Percentiles rank a stretch among this genome's conserved stretches.
phyloP scores from a whole-genome alignment of 2,329 filamentous ascomycete genomes.

The Pseudocercospora vitis region DNA sequence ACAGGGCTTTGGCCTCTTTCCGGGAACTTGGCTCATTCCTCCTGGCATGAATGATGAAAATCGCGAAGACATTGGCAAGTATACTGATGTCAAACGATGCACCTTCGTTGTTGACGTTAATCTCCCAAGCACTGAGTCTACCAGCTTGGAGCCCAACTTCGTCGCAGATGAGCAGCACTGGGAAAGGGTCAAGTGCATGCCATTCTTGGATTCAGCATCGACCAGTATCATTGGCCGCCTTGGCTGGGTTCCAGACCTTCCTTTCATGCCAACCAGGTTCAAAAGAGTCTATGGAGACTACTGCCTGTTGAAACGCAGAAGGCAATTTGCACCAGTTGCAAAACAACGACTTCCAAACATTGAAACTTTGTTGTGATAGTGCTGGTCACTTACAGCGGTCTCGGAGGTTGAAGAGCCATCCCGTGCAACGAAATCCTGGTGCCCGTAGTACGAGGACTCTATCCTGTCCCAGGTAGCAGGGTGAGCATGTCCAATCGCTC shows the following conservation, averaged over 20 bases:
- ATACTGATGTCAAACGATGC: slow-evolving; percentile 73
- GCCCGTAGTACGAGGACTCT: too few relatives aligned
- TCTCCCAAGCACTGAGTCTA: slow-evolving; percentile 61
- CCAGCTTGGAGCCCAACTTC: slow-evolving; percentile 77
- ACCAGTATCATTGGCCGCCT: slow-evolving; percentile 74
- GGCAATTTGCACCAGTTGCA: slow-evolving; percentile 8
- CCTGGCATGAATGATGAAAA: slow-evolving; percentile 91
- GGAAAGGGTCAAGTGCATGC: slow-evolving; percentile 72
- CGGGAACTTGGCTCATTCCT: slow-evolving; percentile 81
- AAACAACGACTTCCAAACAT: slow-evolving; percentile 19
- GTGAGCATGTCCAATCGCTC: too few relatives aligned
- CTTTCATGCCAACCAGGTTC: slow-evolving; percentile 66
- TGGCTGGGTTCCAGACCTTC: slow-evolving; percentile 75
- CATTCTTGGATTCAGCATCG: slow-evolving; percentile 75
- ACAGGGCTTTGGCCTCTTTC: slow-evolving; percentile 65
- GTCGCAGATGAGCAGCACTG: slow-evolving; percentile 71
- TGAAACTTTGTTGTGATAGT: slow-evolving; percentile 21
- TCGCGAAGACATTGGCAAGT: slow-evolving; percentile 81
- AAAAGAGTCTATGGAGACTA: slow-evolving; percentile 83
- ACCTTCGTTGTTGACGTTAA: slow-evolving; percentile 85
- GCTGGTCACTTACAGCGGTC: background rate
- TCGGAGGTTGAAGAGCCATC: too few relatives aligned
- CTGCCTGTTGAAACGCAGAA: slow-evolving; percentile 70
- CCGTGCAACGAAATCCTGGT: too few relatives aligned
- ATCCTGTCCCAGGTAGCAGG: too few relatives aligned